phyloP scores from a whole-genome alignment of 345 rosid species.

The Geranium rotundifolium region DNA sequence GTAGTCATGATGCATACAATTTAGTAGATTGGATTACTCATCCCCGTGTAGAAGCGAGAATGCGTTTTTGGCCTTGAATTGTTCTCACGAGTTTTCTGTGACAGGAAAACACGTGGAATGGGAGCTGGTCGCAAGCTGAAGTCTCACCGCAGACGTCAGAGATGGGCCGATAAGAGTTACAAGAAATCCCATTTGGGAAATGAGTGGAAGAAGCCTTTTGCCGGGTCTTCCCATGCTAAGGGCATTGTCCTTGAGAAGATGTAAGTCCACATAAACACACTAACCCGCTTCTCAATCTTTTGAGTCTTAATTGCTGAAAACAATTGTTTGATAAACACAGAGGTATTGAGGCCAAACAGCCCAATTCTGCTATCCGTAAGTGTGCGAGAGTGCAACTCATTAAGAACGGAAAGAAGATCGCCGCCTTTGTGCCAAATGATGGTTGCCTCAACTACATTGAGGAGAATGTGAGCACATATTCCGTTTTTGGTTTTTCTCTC shows the following conservation, averaged over 20 bases:
- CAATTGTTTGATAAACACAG: conserved; percentile 20
- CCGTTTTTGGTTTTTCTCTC: too few species aligned
- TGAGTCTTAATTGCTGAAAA: neutral
- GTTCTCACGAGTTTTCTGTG: neutral
- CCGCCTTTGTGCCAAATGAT: conserved; percentile 92
- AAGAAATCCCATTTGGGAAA: conserved; percentile 81
- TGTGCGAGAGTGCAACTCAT: conserved; percentile 93
- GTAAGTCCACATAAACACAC: conserved; percentile 15
- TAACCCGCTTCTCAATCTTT: too few species aligned
- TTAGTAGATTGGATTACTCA: neutral
- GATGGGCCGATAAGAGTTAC: conserved; percentile 92
- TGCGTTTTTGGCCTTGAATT: neutral
- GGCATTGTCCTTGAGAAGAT: conserved; percentile 78
- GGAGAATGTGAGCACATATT: conserved; percentile 52
- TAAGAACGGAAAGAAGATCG: conserved; percentile 91
- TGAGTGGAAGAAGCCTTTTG: conserved; percentile 86
- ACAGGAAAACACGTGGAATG: conserved; percentile 77
- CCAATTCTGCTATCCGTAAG: conserved; percentile 93
- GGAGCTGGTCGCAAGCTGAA: conserved; percentile 82
- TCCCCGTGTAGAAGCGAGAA: neutral
- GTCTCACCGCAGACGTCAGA: conserved; percentile 61
- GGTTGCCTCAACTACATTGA: conserved; percentile 95
- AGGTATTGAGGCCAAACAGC: conserved; percentile 97
- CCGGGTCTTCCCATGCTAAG: conserved; percentile 79
- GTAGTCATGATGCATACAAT: too few species aligned